Evolutionary conservation across 176 grass and related monocot genomes (phyloP).

Genomic region (Raddia guianensis): DNA sequence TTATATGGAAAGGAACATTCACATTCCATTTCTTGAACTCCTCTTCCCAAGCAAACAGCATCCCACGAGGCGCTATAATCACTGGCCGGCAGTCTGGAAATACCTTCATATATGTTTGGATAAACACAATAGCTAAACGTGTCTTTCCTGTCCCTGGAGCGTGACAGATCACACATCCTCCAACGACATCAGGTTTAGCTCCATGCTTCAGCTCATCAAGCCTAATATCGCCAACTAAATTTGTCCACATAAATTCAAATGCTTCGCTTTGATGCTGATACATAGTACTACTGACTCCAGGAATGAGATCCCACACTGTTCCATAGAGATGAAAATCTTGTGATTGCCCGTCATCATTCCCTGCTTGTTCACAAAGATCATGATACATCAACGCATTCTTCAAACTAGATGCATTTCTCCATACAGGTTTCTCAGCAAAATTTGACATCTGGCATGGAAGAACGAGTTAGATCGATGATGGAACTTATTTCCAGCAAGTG

Average conservation of each 20-base stretch:
- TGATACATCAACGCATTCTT: slow-evolving; percentile 51
- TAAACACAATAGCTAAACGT: slow-evolving; percentile 81
- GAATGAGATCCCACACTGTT: slow-evolving; percentile 92
- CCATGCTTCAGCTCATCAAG: slow-evolving; percentile 66
- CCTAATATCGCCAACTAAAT: slow-evolving; percentile 71
- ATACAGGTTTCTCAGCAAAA: slow-evolving; percentile 48
- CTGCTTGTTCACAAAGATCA: slow-evolving; percentile 55
- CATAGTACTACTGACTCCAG: slow-evolving; percentile 62
- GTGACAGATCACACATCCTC: slow-evolving; percentile 94
- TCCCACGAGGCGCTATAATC: slow-evolving; percentile 83
- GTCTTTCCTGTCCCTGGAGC: slow-evolving; percentile 96
- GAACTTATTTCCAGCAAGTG: background rate
- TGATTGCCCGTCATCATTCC: slow-evolving; percentile 31
- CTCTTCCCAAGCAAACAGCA: slow-evolving; percentile 90
- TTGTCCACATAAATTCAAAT: slow-evolving; percentile 98
- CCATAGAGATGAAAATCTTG: slow-evolving; percentile 49
- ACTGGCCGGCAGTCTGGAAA: slow-evolving; percentile 84
- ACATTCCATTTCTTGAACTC: slow-evolving; percentile 89
- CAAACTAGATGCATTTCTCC: slow-evolving; percentile 42
- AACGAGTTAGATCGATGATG: slow-evolving; percentile 30
- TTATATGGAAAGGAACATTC: slow-evolving; percentile 83
- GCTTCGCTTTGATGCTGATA: slow-evolving; percentile 82
- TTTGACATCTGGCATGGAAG: slow-evolving; percentile 49
- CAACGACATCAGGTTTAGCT: slow-evolving; percentile 68
- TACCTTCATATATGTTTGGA: slow-evolving; percentile 84